These are phyloP conservation scores for Sclerotinia nivalis DNA, from an alignment of 2,329 filamentous ascomycete species.

Conservation along the genomic window DNA sequence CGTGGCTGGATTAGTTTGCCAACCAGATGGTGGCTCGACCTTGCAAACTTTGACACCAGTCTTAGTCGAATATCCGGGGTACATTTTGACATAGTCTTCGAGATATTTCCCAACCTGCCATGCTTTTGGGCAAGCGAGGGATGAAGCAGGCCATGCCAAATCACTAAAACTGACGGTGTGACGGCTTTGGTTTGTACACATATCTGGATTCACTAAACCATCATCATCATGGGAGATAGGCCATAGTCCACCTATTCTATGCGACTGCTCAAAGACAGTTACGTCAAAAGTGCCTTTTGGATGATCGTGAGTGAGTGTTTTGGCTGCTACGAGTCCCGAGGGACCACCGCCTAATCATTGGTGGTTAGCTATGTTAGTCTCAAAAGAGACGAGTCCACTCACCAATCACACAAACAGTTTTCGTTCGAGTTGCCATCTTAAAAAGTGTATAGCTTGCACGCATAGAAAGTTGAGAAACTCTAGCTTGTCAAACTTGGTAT, in stretches of 20 bases:
- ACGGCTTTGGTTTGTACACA: slow-evolving; percentile 72
- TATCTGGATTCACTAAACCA: slow-evolving; percentile 62
- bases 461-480: slow-evolving; percentile 8
- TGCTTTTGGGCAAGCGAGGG: slow-evolving; percentile 70
- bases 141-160: slow-evolving; percentile 63
- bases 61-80: slow-evolving; percentile 43
- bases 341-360: slow-evolving; percentile 63
- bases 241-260: slow-evolving; percentile 77
- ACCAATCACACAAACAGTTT: slow-evolving; percentile 39
- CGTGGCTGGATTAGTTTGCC: background rate
- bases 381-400: background rate
- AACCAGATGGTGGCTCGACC: slow-evolving; percentile 19
- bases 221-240: slow-evolving; percentile 51
- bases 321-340: slow-evolving; percentile 68
- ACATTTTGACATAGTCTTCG: slow-evolving; percentile 59
- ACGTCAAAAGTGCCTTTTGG: slow-evolving; percentile 61
- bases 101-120: slow-evolving; percentile 77
- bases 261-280: slow-evolving; percentile 67
- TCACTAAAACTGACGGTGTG: slow-evolving; percentile 76
- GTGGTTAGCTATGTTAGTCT: slow-evolving; percentile 9
- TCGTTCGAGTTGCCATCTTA: slow-evolving; percentile 24
- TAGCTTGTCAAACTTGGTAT: background rate
- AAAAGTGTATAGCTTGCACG: slow-evolving; percentile 3
- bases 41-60: slow-evolving; percentile 31
- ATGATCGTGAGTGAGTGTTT: slow-evolving; percentile 66